phyloP scores from a whole-genome alignment of 1,284 basidiomycete genomes.

The Microstroma glucosiphilum region DNA sequence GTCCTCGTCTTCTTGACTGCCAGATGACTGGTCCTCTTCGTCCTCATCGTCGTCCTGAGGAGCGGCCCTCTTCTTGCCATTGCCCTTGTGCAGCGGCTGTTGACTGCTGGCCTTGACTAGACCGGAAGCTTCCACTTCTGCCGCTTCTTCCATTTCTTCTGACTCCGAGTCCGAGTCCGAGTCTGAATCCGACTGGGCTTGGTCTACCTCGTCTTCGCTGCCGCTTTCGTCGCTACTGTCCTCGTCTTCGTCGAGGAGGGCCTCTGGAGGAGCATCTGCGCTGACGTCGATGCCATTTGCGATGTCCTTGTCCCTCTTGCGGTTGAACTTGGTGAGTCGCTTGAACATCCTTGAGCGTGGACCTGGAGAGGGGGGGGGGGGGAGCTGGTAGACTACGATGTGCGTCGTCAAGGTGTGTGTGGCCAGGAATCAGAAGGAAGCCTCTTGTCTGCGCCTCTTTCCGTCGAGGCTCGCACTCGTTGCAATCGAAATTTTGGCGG shows the following conservation, averaged over 20 bases:
- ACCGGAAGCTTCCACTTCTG: too few species aligned
- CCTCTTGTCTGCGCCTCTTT: too few species aligned
- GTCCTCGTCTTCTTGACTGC: neutral
- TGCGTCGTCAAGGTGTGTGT: too few species aligned
- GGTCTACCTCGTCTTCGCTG: neutral
- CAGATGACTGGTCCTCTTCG: neutral
- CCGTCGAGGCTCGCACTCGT: too few species aligned
- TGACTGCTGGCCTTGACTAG: too few species aligned
- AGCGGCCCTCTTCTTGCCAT: neutral
- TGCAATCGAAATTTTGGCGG: too few species aligned
- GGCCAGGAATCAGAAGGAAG: too few species aligned
- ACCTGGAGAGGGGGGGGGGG: neutral
- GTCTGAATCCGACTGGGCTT: neutral
- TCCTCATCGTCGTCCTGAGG: neutral
- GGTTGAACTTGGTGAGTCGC: conserved; percentile 5
- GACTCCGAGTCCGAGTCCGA: neutral
- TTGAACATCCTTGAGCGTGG: neutral
- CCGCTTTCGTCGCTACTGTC: neutral
- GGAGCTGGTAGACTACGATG: too few species aligned
- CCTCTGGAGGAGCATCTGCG: conserved; percentile 2
- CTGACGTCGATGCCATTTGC: conserved; percentile 3
- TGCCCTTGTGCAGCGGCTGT: neutral
- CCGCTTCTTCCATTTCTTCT: neutral
- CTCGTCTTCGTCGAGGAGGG: conserved; percentile 1
- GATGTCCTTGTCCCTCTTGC: conserved; percentile 1